Evolutionary conservation across 2,329 filamentous ascomycete genomes (phyloP), one percentile per base, ranked within the genome.

Genomic region (Gaeumannomyces sp.): DNA sequence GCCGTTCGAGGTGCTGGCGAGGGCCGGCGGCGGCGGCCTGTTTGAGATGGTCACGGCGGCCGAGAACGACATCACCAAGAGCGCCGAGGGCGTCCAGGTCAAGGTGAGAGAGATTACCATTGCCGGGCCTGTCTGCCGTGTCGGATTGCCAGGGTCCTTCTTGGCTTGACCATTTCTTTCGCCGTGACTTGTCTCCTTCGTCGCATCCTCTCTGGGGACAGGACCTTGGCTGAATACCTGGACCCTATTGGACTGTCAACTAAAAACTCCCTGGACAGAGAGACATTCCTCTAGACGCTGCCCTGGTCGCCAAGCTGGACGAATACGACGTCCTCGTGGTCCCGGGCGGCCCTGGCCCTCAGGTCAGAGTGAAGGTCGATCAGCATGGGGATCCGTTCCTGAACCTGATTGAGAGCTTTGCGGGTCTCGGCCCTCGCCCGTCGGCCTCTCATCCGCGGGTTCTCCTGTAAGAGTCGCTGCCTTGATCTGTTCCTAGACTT

Each of bases 1-100:
- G 6, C 65, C 65, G 11, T 63, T 61, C 22, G 65, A 66, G 50
- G 65, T 66, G 25, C 62, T 65, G n/a, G 57, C 38, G 6, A 65
- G 63, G 28, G 61, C 61, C 4, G 63, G 63, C n/a, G 59, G 33
- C 3, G 63, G 56, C 27, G 53, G 35, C 14, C 33, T 53, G 19
- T 61, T 66, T 33, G 29, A 64, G 14, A 28, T 66, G 14, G 31
- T 60, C 4, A 62, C 65, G 27, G 64, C 65, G 27, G 58, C 65
- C 16, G 65, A 62, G 16, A 62, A 13, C 35, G 61, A 62, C 14
- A 57, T 62, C 27, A 62, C 35, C 19, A 62, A 8, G 13, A 62
- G 59, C n/a, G n/a, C 58, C 16, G 64, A 65, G 60, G 64, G 64
- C 4, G 31, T 61, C 11, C 59, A 62, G 19, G 50, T 65, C 50